Percentiles rank a stretch among this genome's conserved stretches.
Evolutionary conservation across 176 grass and related monocot species (phyloP).

Genomic region (Luzula sylvatica): DNA sequence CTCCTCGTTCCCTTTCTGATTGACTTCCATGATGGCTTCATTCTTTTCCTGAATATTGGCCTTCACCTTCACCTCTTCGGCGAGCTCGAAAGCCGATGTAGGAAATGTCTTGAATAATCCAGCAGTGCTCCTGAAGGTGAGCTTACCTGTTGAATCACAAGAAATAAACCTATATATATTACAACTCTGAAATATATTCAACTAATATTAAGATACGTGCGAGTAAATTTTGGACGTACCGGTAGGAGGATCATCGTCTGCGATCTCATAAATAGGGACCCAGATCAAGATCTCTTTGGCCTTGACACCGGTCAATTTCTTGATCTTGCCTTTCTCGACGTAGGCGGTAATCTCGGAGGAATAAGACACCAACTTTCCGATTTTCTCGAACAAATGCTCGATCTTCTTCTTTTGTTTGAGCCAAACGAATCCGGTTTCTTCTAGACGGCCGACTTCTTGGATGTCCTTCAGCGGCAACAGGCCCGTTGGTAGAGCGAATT

Average conservation of each 20-base stretch:
- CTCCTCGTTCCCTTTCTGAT: background rate
- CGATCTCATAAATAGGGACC: conserved; percentile 76
- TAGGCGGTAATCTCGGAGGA: conserved; percentile 62
- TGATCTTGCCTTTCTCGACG: conserved; percentile 77
- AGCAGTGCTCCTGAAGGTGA: conserved; percentile 55
- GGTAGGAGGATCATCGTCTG: conserved; percentile 33
- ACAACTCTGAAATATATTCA: too few relatives aligned
- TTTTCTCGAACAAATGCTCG: conserved; percentile 49
- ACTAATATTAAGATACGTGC: too few relatives aligned
- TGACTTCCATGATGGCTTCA: too few relatives aligned
- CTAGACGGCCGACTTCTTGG: conserved; percentile 57
- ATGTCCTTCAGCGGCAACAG: conserved; percentile 75
- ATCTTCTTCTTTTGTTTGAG: conserved; percentile 88
- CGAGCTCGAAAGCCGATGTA: conserved; percentile 59
- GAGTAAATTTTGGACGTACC: background rate
- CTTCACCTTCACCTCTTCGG: conserved; percentile 21
- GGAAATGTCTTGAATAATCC: conserved; percentile 69
- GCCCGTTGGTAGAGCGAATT: conserved; percentile 67
- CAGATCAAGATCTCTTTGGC: conserved; percentile 89
- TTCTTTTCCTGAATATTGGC: background rate
- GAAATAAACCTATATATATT: background rate
- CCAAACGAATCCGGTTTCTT: conserved; percentile 96
- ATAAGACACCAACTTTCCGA: conserved; percentile 65
- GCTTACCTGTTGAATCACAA: conserved; percentile 18
- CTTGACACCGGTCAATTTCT: conserved; percentile 88